Base-by-base conservation (phyloP, 73 alveolate species). In the Diophrys sp. region DNA sequence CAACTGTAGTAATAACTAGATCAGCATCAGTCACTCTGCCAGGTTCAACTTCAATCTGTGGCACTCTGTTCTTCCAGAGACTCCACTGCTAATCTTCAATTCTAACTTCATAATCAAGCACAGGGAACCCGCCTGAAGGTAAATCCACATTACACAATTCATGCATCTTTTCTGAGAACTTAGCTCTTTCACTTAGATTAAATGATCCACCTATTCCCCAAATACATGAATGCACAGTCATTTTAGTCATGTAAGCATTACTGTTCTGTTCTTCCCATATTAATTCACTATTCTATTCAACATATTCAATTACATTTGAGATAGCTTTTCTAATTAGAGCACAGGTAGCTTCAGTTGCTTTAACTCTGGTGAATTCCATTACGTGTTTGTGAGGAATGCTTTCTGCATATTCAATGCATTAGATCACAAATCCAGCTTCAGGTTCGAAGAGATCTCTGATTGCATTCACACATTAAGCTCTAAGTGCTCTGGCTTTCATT, bases 131-230 rank as follows among this genome's bases (percentile, higher is more conserved):
- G 54, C 76, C 68, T 67, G 74, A 70, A 54, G 99, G 99, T 79
- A 95, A 84, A 34, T 84, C 91, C 29, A 92, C 81, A 70, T 88
- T 89, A 33, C 94, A 74, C 55, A 89, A 77, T 57, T 88, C 91
- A 26, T 86, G 89, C 24, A 96, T 87, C 30, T 76, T 80, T 25
- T 91, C 85, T 0, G 96, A 90, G 74, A 88, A 96, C 26, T 83
- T 75, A 23, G 94, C 86, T 84, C 99, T 90, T 87, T 91, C 87
- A 24, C 87, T 81, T 18, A 96, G 80, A 89, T 91, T 95, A 87
- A 96, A 75, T 1, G 98, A 90, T 11, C 99, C 99, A 14, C 99
- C 99, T 11, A 96, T 89, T 67, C 99, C 99, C 99, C 99, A 96
- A 85, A 96, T 88, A 1, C 89, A 68, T 69, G 97, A 79, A 55